A percentile compares a stretch with the other conserved stretches of the same genome.
phyloP scores from a whole-genome alignment of 768 basidiomycete genomes.

The Sutorius australiensis region DNA sequence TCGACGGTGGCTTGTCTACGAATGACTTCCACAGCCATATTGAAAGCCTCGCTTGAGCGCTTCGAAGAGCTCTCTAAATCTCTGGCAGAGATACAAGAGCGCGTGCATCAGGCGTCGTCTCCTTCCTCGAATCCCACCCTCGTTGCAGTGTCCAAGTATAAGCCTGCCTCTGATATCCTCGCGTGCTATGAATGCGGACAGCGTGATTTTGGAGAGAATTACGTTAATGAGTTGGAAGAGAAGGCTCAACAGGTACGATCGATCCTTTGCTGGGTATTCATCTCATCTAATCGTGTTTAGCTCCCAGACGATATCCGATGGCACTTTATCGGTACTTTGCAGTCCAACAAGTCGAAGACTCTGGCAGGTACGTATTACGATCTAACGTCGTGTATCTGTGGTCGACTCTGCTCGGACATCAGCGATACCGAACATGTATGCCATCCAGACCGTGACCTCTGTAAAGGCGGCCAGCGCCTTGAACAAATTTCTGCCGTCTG shows the following conservation, averaged over 20 bases:
- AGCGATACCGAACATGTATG: constrained; percentile 87
- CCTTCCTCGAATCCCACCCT: constrained; percentile 39
- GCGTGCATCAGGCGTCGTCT: constrained; percentile 39
- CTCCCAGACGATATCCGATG: constrained; percentile 86
- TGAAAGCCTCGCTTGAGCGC: constrained; percentile 38
- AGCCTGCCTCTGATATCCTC: constrained; percentile 82
- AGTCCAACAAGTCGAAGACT: constrained; percentile 91
- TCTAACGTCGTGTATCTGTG: neutral
- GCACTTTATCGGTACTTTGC: constrained; percentile 95
- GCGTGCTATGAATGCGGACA: constrained; percentile 81
- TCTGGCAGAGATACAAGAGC: constrained; percentile 48
- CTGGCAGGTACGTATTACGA: constrained; percentile 59
- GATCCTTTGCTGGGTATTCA: neutral
- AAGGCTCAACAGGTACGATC: constrained; percentile 68
- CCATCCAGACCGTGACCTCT: constrained; percentile 84
- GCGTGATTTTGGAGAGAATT: constrained; percentile 96
- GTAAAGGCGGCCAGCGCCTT: constrained; percentile 76
- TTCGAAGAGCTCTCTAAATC: constrained; percentile 49
- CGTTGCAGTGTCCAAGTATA: constrained; percentile 92
- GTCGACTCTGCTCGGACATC: constrained; percentile 2
- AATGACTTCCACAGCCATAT: constrained; percentile 17
- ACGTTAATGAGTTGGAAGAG: constrained; percentile 87
- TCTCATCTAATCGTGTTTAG: constrained; percentile 37
- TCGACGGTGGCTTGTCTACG: constrained; percentile 5
- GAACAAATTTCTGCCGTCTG: constrained; percentile 61